A percentile compares a stretch with the other conserved stretches of the same genome.
Conservation (phyloP, 345 rosid genomes). For the Psidium friedrichsthalianum region DNA sequence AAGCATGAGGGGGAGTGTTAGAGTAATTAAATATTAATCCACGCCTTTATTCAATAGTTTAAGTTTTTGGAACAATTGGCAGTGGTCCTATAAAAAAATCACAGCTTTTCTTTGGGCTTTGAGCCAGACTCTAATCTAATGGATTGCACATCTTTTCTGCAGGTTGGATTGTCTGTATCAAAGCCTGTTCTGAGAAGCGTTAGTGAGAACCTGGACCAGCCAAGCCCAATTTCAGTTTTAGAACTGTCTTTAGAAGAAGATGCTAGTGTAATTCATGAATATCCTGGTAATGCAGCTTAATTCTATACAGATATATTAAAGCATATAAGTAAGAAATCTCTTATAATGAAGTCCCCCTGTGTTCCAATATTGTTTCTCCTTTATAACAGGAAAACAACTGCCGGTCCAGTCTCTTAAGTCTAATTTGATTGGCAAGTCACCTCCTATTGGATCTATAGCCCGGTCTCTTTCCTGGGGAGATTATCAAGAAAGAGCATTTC, state of each 20-base stretch:
- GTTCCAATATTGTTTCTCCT: neutral
- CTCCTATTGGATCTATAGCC: conserved; percentile 57
- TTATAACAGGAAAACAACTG: conserved; percentile 21
- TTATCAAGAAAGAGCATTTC: conserved; percentile 25
- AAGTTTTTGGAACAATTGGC: no score
- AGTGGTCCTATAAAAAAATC: no score
- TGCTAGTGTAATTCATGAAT: conserved; percentile 23
- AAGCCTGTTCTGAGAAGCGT: conserved; percentile 12
- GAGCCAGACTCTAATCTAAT: neutral
- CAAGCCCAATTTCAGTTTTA: conserved; percentile 53
- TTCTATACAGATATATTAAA: neutral
- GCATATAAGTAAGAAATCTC: neutral
- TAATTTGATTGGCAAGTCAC: conserved; percentile 50
- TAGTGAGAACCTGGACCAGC: conserved; percentile 45
- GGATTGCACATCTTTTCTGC: neutral
- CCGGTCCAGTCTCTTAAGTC: conserved; percentile 9
- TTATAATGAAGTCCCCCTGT: neutral
- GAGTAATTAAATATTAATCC: no score
- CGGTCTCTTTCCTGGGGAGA: conserved; percentile 53
- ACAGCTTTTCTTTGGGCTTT: neutral
- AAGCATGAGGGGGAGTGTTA: no score
- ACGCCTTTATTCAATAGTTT: no score
- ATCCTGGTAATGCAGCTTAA: conserved; percentile 9
- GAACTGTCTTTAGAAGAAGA: conserved; percentile 49
- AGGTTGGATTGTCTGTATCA: conserved; percentile 1